Evolutionary conservation across 257 asterid species (phyloP), one percentile per base, ranked within the genome.

Genomic region (Solanum pennellii): DNA sequence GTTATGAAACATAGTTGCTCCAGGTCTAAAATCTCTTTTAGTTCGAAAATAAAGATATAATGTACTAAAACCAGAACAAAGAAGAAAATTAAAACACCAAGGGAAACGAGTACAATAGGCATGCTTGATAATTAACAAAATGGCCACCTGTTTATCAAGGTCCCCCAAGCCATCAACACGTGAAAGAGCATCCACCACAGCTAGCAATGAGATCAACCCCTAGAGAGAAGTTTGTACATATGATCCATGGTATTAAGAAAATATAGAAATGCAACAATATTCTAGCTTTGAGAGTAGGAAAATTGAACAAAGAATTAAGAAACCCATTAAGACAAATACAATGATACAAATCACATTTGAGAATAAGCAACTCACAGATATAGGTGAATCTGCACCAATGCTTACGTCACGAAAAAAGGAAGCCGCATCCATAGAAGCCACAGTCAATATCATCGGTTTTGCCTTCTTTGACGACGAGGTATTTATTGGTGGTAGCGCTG

Each of bases 371-470:
- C 99, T 89, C 94, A 97, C 99, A 69, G 99, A 97, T 90, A 97
- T 91, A 87, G 98, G 98, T 89, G 99, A 95, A 89, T 97, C 99
- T 84, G 99, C 99, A 16, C 99, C 99, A 80, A 93, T 90, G 88
- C 94, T 95, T 93, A 88, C 91, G 92, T 97, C 99, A 84, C 99
- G 99, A 89, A 97, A 97, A 92, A 97, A 95, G 20, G 99, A 97
- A 88, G 97, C 94, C 49, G 99, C 90, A 92, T 97, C 99, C 99
- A 97, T 97, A 39, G 99, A 94, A 72, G 99, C 92, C 90, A 95
- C 88, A 23, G 94, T 86, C 88, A 97, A 87, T 87, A 97, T 80
- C 77, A 91, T 29, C 44, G 98, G 99, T 90, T 96, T 97, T 31
- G 89, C 86, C 89, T 91, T 91, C 87, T 83, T 72, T 77, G 93